Base-by-base conservation (phyloP, 1,284 basidiomycete species). In the Marasmius fiardii region DNA sequence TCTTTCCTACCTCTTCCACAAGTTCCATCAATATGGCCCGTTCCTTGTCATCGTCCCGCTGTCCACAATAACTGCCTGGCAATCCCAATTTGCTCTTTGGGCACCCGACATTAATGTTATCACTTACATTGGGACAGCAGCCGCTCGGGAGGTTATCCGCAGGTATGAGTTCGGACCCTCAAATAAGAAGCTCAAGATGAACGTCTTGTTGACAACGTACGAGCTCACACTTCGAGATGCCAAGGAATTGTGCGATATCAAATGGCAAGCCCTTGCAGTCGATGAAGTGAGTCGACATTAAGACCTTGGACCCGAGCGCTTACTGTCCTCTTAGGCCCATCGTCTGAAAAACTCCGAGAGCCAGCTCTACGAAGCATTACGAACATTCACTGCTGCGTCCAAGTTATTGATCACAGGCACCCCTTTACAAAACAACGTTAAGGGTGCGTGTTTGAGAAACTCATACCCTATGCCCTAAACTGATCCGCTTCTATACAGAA, bases 341-440 rank as follows among this genome's bases (percentile, higher is more conserved):
- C 92, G 97, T 24, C 74, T 99, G 62, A 99, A 99, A 79, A 99
- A 99, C 73, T 93, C 92, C 54, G 96, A 98, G 71, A 93, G 93
- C 63, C 96, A 98, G 74, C 75, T 99, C 47, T 99, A 99, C 72
- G 95, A 99, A 68, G 94, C 95, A 4, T 78, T 99, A 54, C 82
- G 86, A 68, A 85, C 89, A 60, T 99, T 99, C 78, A 83, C 86
- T 53, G 90, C 93, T 43, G 90, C 90, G 1, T 94, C 91, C 53
- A 96, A 97, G 74, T 80, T 99, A 54, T 84, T 99, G 63, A 99
- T 99, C 72, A 99, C 97, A 0, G 97, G 97, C 33, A 99, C 97
- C 2, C 97, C 97, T 18, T 77, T 99, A 54, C 97, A 99, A 72
- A 99, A 99, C 78, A 99, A 98, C 68, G 95, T 99, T 66, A 97